Base-by-base conservation (phyloP, 345 rosid species). In the Streptanthus diversifolius region DNA sequence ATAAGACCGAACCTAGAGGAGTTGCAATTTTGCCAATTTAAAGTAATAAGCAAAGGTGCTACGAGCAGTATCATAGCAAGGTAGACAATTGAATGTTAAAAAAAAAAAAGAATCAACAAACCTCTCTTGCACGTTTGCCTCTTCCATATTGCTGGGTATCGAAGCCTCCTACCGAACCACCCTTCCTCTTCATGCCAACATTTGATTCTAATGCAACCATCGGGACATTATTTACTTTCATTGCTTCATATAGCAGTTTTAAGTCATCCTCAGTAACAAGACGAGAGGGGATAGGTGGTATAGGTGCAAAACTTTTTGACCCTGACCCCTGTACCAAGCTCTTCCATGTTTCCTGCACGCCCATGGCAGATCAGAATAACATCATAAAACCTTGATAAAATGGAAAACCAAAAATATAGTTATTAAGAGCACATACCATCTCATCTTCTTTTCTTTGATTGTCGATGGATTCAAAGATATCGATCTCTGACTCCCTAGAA, bases 81-180 rank as follows among this genome's bases (percentile, higher is more conserved):
- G 35, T n/a, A 19, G 35, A 12, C 40, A 12, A 58, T 39, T 30
- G 58, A 15, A 36, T 37, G 70, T 57, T 45, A 44, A 67, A 51
- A 74, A n/a, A n/a, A 68, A 63, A 58, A 54, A 39, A 32, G 32
- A 80, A 35, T 59, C 19, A 72, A 77, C 86, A 72, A 59, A 90
- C 98, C 96, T 92, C 98, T 85, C 98, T 90, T 21, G 98, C 83
- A 66, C 98, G 82, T 78, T 92, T 92, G 22, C 98, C 98, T 79
- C 98, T 84, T 77, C 98, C 98, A 83, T 92, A 92, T 0, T 80
- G 96, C 71, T 64, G 83, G 35, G 86, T 86, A 77, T 92, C 96
- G 57, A 88, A 87, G 30, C 84, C 74, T 32, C 90, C 91, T 65
- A 79, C 78, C 53, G 53, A 55, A 71, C 72, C 87, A 58, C 90